Evolutionary conservation across 2,329 filamentous ascomycete species (phyloP).

Genomic region (Onygenales sp.): DNA sequence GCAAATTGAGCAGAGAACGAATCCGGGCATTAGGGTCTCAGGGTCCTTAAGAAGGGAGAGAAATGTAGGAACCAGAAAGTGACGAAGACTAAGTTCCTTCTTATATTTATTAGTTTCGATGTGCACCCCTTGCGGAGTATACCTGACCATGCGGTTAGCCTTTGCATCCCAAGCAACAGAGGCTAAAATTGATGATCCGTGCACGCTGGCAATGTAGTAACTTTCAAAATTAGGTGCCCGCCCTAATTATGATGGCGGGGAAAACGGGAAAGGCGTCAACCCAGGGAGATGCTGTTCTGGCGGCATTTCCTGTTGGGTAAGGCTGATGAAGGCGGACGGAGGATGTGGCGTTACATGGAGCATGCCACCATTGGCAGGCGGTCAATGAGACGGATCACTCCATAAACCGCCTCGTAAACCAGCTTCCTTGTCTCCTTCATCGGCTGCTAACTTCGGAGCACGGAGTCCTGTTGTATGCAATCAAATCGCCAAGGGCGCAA

Average conservation of each 20-base stretch:
- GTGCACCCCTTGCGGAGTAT: neutral
- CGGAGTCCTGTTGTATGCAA: neutral
- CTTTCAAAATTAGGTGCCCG: neutral
- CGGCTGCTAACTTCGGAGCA: neutral
- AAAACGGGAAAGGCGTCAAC: slow-evolving; percentile 1
- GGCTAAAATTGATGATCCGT: neutral
- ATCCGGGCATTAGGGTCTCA: neutral
- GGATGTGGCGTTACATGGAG: neutral
- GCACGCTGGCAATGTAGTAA: neutral
- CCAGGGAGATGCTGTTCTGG: neutral
- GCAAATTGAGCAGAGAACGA: neutral
- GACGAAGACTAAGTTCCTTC: slow-evolving; percentile 1
- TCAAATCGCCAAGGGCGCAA: neutral
- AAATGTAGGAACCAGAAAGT: neutral
- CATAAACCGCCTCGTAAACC: neutral
- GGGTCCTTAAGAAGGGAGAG: neutral
- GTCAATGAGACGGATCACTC: neutral
- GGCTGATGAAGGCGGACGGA: neutral
- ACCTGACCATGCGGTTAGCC: neutral
- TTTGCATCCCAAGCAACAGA: neutral
- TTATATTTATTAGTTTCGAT: slow-evolving; percentile 2
- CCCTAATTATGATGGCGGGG: slow-evolving; percentile 1
- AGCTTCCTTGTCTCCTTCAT: neutral
- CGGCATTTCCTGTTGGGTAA: neutral
- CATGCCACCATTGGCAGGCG: neutral